phyloP scores from a whole-genome alignment of 495 filamentous ascomycete genomes.

The Saxophila tyrrhenica region DNA sequence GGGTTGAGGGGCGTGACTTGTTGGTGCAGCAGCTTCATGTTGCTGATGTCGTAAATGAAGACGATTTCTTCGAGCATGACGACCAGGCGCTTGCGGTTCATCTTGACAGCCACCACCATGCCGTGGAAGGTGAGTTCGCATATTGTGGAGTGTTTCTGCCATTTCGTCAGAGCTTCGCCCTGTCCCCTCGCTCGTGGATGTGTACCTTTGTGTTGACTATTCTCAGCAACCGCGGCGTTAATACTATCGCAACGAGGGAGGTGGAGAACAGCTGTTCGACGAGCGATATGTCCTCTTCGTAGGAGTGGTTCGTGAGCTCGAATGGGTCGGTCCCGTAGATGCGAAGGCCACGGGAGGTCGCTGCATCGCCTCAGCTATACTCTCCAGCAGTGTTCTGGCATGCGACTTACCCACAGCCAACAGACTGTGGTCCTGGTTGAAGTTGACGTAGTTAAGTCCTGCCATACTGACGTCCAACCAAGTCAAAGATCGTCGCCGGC shows the following conservation, averaged over 20 bases:
- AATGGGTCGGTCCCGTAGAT: conserved; percentile 96
- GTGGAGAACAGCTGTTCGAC: conserved; percentile 99
- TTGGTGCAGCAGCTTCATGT: conserved; percentile 62
- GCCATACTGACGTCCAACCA: conserved; percentile 29
- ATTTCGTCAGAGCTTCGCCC: conserved; percentile 2
- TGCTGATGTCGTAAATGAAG: conserved; percentile 95
- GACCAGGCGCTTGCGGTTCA: conserved; percentile 88
- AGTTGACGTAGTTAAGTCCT: conserved; percentile 93
- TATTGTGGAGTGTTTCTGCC: conserved; percentile 81
- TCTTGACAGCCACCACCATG: conserved; percentile 77
- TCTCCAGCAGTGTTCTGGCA: too few relatives aligned
- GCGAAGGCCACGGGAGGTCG: conserved; percentile 82
- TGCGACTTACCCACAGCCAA: conserved; percentile 71
- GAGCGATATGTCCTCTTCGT: conserved; percentile 84
- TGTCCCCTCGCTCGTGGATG: conserved; percentile 10
- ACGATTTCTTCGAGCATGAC: conserved; percentile 91
- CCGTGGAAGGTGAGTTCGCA: conserved; percentile 98
- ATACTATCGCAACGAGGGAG: conserved; percentile 85
- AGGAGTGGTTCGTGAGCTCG: conserved; percentile 80
- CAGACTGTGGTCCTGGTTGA: conserved; percentile 97
- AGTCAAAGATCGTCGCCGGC: background rate
- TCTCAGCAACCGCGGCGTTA: conserved; percentile 78
- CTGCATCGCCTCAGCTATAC: conserved; percentile 30
- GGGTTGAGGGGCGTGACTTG: conserved; percentile 36
- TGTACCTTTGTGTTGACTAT: conserved; percentile 95